These are phyloP conservation scores for Durotheca rogersii DNA, from an alignment of 495 filamentous ascomycete genomes.

Conservation along the genomic window DNA sequence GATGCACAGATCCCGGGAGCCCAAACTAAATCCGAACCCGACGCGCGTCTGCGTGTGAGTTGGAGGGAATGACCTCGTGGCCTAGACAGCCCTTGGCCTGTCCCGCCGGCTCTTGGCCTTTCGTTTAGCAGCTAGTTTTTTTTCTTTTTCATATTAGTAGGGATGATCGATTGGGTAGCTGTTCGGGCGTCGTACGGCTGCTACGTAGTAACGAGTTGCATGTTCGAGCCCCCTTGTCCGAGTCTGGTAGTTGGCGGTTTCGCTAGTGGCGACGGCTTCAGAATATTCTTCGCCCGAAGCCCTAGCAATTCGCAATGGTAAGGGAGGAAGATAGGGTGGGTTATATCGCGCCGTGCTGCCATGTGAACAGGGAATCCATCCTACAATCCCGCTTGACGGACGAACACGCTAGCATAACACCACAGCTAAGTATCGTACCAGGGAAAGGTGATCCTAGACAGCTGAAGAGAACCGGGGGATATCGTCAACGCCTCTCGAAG, in stretches of 20 bases:
- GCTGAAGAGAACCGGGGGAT: too few species aligned
- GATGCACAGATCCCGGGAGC: neutral
- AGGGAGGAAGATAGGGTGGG: too few species aligned
- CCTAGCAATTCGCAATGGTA: neutral
- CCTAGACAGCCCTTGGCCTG: too few species aligned
- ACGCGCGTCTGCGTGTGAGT: neutral
- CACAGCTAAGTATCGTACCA: too few species aligned
- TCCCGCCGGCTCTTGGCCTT: too few species aligned
- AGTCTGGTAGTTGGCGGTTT: constrained; percentile 3
- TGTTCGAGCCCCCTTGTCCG: neutral
- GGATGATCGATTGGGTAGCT: neutral
- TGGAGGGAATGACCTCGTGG: constrained; percentile 4
- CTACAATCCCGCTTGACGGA: neutral
- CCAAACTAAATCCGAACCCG: constrained; percentile 11
- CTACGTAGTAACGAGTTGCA: neutral
- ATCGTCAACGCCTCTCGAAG: neutral
- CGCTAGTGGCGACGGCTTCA: constrained; percentile 1
- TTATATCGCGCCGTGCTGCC: too few species aligned
- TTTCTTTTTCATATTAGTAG: too few species aligned
- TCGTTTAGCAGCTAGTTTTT: neutral
- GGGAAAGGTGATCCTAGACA: too few species aligned
- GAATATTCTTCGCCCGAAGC: too few species aligned
- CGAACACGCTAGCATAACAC: neutral
- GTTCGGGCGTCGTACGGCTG: constrained; percentile 9
- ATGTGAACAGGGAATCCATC: too few species aligned